phyloP scores from a whole-genome alignment of 768 basidiomycete species.

The Pisolithus albus region DNA sequence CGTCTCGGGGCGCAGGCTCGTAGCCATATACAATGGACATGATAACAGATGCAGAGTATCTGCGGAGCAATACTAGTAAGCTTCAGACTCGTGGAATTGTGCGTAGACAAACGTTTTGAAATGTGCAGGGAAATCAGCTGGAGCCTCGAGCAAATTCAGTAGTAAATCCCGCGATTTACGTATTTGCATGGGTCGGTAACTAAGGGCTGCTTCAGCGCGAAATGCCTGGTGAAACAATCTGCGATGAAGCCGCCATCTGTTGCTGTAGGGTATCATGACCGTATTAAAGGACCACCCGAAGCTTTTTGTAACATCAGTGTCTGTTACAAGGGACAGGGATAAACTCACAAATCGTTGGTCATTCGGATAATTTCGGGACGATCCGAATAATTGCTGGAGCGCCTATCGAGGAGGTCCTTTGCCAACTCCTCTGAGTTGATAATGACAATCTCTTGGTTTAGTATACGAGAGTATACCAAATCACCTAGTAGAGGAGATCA shows the following conservation, averaged over 20 bases:
- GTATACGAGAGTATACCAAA: constrained; percentile 30
- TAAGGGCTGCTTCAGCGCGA: constrained; percentile 12
- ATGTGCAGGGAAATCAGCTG: constrained; percentile 13
- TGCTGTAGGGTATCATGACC: constrained; percentile 20
- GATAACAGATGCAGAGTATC: constrained; percentile 22
- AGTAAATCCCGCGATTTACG: constrained; percentile 22
- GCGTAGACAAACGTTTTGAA: constrained; percentile 18
- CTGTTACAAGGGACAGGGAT: background rate
- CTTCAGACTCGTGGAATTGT: background rate
- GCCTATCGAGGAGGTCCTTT: constrained; percentile 38
- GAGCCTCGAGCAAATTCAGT: constrained; percentile 18
- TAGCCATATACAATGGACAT: constrained; percentile 29
- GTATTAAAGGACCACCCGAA: constrained; percentile 27
- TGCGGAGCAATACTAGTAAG: background rate
- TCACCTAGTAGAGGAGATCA: constrained; percentile 20
- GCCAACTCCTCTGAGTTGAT: constrained; percentile 35
- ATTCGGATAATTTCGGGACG: constrained; percentile 27
- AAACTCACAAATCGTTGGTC: constrained; percentile 24
- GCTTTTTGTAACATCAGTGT: constrained; percentile 4
- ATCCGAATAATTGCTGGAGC: constrained; percentile 41
- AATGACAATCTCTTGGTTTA: constrained; percentile 33
- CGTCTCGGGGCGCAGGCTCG: constrained; percentile 17
- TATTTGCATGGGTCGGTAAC: constrained; percentile 19
- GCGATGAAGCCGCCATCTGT: constrained; percentile 25
- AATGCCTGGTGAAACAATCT: constrained; percentile 25